These are phyloP conservation scores for Lonicera japonica DNA, from an alignment of 129 eudicot species.

Conservation along the genomic window DNA sequence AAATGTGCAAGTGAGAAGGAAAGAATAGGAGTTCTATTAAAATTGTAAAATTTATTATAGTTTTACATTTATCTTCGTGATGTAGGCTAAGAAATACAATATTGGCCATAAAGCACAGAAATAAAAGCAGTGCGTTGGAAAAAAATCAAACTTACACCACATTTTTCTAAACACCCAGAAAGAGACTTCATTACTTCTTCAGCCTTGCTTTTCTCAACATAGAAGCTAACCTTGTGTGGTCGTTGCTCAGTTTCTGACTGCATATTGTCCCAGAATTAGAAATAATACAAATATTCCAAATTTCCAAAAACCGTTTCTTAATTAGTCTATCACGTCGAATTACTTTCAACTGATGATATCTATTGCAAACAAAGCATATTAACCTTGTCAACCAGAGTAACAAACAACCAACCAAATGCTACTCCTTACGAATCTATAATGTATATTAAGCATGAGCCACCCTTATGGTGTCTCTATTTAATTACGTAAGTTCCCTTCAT, in stretches of 20 bases:
- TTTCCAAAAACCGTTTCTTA: slow-evolving; percentile 1
- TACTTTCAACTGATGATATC: neutral
- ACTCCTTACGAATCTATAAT: too few relatives aligned
- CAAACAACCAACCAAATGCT: neutral
- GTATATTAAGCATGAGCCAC: too few relatives aligned
- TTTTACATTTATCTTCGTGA: neutral
- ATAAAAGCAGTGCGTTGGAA: neutral
- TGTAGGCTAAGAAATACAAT: neutral
- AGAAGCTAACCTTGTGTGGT: slow-evolving; percentile 82
- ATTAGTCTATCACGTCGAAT: neutral
- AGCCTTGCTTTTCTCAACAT: slow-evolving; percentile 80
- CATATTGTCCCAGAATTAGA: too few relatives aligned
- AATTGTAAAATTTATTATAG: neutral
- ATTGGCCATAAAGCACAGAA: neutral
- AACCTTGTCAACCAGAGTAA: neutral
- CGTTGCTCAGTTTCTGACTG: slow-evolving; percentile 91
- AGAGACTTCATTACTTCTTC: slow-evolving; percentile 64
- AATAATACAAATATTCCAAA: too few relatives aligned
- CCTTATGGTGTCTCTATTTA: too few relatives aligned
- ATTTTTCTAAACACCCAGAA: slow-evolving; percentile 45
- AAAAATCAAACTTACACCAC: slow-evolving; percentile 55
- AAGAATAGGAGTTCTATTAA: neutral
- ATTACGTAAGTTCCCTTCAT: too few relatives aligned
- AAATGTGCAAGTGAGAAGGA: neutral
- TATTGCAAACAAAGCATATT: too few relatives aligned